Base-by-base conservation (phyloP, 257 asterid genomes). In the Knoxia roxburghii region DNA sequence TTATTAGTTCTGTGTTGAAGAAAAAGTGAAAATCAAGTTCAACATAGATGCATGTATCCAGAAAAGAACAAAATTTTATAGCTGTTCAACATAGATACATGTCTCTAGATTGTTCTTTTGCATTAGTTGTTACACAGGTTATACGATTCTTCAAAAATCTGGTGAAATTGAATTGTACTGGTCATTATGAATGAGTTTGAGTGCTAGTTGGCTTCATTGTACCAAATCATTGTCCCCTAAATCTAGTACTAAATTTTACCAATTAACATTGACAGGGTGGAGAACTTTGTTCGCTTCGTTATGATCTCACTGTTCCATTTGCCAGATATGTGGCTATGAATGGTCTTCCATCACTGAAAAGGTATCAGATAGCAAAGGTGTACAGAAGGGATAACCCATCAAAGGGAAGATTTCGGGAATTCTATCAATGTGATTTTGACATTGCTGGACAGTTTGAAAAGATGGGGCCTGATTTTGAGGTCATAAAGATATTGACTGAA, bases 391-490 rank as follows among this genome's bases (percentile, higher is more conserved):
- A 94, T 78, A 94, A 94, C 61, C 99, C 99, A 29, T 87, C 99
- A 7, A 90, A 85, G 80, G 99, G 99, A 51, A 80, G 99, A 71
- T 94, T 83, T 79, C 96, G 99, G 54, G 99, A 94, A 80, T 94
- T 94, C 79, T 90, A 90, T 74, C 99, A 94, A 71, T 94, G 99
- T 30, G 97, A 88, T 80, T 85, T 94, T 72, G 99, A 94, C 69
- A 82, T 90, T 24, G 99, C 99, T 0, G 99, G 99, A 13, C 95
- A 86, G 67, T 90, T 80, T 72, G 97, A 87, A 54, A 88, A 88
- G 74, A 94, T 94, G 99, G 93, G 93, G 48, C 96, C 96, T 18
- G 96, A 94, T 63, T 94, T 94, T 82, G 99, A 90, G 86, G 95
- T 88, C 80, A 71, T 93, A 65, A 81, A 80, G 73, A 82, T 86